phyloP scores from a whole-genome alignment of 768 basidiomycete genomes.

The Terana coerulea region DNA sequence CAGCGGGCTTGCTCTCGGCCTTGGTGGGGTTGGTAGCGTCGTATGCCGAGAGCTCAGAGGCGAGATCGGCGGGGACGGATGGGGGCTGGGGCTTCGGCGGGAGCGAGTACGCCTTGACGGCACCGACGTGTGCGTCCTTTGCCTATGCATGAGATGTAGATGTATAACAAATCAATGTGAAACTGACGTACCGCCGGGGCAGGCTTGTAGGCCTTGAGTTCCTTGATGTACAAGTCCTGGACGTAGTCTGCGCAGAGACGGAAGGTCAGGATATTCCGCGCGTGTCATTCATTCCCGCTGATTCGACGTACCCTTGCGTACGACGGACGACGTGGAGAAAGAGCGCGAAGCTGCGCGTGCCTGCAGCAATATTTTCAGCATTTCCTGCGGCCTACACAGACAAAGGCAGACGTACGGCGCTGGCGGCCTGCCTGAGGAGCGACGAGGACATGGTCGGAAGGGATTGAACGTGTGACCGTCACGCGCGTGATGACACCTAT shows the following conservation, averaged over 20 bases:
- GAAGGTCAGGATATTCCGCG: slow-evolving; percentile 17
- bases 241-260: slow-evolving; percentile 62
- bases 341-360: slow-evolving; percentile 47
- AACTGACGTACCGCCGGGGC: slow-evolving; percentile 55
- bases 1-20: slow-evolving; percentile 34
- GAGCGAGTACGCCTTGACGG: slow-evolving; percentile 75
- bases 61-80: slow-evolving; percentile 75
- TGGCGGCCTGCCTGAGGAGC: slow-evolving; percentile 57
- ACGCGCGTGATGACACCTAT: too few relatives aligned
- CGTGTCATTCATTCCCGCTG: slow-evolving; percentile 23
- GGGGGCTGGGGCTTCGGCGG: slow-evolving; percentile 77
- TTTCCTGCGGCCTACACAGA: background rate
- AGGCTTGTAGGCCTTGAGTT: slow-evolving; percentile 89
- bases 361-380: slow-evolving; percentile 28
- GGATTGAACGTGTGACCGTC: slow-evolving; percentile 41
- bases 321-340: slow-evolving; percentile 56
- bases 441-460: slow-evolving; percentile 58
- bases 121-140: slow-evolving; percentile 86
- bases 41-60: slow-evolving; percentile 84
- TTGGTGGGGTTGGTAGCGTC: slow-evolving; percentile 70
- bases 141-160: slow-evolving; percentile 58
- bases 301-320: slow-evolving; percentile 57
- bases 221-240: slow-evolving; percentile 87
- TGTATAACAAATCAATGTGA: slow-evolving; percentile 7
- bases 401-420: slow-evolving; percentile 36